Evolutionary conservation across 2,329 filamentous ascomycete genomes (phyloP), one percentile per base, ranked within the genome.

Genomic region (Neonectria magnoliae): DNA sequence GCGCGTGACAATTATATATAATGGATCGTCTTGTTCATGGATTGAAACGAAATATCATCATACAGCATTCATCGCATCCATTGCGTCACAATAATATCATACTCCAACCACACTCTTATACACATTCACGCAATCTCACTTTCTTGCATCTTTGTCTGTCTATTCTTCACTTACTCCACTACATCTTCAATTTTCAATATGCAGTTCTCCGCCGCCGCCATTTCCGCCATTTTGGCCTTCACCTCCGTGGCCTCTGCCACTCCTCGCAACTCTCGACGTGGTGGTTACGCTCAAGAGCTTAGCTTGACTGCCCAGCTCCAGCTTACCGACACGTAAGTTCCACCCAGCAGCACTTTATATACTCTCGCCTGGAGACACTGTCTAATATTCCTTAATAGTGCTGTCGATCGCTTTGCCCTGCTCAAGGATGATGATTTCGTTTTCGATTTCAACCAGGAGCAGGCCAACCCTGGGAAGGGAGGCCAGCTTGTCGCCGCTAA

Each of bases 401-500:
- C 80, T 22, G 79, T 68, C 31, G 82, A 84, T 57, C 81, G 80
- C 53, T 78, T 80, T 70, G 71, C 73, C 22, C 79, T 84, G 55
- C 79, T 85, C 20, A 78, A 79, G 16, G 73, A 81, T 8, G 75
- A 85, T 71, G 62, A 75, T 4, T 85, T 85, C 73, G 72, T 84
- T 73, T 86, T 84, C 76, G 79, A 84, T 74, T 85, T 86, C 76
- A 78, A 77, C 70, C 68, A 64, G 45, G 60, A 69, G 52, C 70
- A 73, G 7, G 31, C 62, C 5, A 62, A 48, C 57, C 68, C 70
- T 27, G 69, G 71, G 53, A 64, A 66, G 57, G 84, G 83, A 38
- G 84, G 84, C 47, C 79, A 83, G 68, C 78, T 86, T 64, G 76
- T 84, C 41, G 78, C 81, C 18, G 84, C 86, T 45, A 86, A 87